Percentiles rank a stretch among this genome's conserved stretches.
These are phyloP conservation scores for Coffea eugenioides DNA, from an alignment of 257 asterid species.

Conservation along the genomic window DNA sequence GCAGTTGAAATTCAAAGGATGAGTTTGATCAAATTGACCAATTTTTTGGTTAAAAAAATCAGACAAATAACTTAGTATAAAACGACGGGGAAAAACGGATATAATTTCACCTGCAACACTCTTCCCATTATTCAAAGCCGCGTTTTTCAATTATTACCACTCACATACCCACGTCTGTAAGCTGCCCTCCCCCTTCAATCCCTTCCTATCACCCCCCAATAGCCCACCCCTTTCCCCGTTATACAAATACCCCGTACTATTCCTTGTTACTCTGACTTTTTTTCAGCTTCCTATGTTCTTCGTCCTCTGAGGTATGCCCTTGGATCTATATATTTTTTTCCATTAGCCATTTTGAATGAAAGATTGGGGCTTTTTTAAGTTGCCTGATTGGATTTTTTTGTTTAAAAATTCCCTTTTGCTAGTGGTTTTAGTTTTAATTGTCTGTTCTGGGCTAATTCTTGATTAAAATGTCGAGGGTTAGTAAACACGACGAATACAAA, in stretches of 20 bases:
- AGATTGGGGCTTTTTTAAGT: too few relatives aligned
- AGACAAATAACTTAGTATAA: too few relatives aligned
- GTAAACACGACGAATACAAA: not conserved
- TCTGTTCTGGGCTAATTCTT: not conserved
- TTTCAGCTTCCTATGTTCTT: constrained; percentile 1
- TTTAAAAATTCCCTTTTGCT: too few relatives aligned
- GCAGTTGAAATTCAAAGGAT: too few relatives aligned
- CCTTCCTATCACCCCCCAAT: constrained; percentile 3
- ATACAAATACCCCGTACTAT: not conserved
- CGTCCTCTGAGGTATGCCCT: constrained; percentile 5
- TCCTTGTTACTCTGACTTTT: not conserved
- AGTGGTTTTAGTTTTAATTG: not conserved
- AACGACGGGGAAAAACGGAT: too few relatives aligned
- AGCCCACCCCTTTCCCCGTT: not conserved
- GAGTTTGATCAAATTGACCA: too few relatives aligned
- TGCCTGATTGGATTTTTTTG: too few relatives aligned
- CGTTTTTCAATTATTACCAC: constrained; percentile 23
- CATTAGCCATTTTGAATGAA: not conserved
- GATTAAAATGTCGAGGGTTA: not conserved
- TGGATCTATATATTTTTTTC: not conserved
- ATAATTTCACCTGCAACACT: constrained; percentile 34
- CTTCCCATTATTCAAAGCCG: constrained; percentile 46
- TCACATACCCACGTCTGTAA: constrained; percentile 23
- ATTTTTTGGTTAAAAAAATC: too few relatives aligned
- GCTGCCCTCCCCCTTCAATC: constrained; percentile 8